phyloP scores from a whole-genome alignment of 2,329 filamentous ascomycete species.

The Neonectria hederae region DNA sequence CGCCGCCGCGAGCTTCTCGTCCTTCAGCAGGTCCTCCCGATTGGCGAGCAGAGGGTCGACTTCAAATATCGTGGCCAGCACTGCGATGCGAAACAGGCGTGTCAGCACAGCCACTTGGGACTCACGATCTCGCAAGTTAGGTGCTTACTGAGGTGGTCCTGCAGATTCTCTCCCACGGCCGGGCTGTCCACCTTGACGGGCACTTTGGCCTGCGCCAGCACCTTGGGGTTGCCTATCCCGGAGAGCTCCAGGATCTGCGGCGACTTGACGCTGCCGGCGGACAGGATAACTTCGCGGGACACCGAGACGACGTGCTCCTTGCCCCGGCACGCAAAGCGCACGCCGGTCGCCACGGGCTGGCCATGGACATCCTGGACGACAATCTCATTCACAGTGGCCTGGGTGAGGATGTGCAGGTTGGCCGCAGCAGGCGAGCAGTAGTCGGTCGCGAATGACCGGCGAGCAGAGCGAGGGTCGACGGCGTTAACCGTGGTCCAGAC shows the following conservation, averaged over 20 bases:
- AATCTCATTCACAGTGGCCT: conserved; percentile 42
- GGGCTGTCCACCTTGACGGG: conserved; percentile 51
- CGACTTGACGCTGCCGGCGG: conserved; percentile 65
- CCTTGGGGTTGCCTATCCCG: conserved; percentile 60
- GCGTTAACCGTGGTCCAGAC: conserved; percentile 60
- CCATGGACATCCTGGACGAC: conserved; percentile 34
- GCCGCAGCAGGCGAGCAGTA: conserved; percentile 53
- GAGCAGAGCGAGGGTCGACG: conserved; percentile 56
- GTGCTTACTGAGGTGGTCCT: conserved; percentile 54
- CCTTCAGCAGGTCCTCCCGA: conserved; percentile 50
- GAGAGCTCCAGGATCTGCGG: conserved; percentile 70
- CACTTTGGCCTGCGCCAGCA: conserved; percentile 52
- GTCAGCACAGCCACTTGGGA: conserved; percentile 19
- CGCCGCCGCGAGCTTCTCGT: conserved; percentile 41
- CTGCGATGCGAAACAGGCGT: conserved; percentile 37
- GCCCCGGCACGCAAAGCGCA: conserved; percentile 51
- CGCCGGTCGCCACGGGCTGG: conserved; percentile 43
- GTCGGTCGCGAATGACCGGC: conserved; percentile 58
- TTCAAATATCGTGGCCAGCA: conserved; percentile 56
- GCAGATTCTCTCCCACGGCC: conserved; percentile 59
- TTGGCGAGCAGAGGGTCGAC: conserved; percentile 53
- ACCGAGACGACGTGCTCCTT: conserved; percentile 49
- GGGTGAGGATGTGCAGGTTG: conserved; percentile 53
- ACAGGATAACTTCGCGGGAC: conserved; percentile 64
- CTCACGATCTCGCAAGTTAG: neutral